Percentiles rank a stretch among this genome's conserved stretches.
These are phyloP conservation scores for Pseudogymnoascus sp. DNA, from an alignment of 2,329 filamentous ascomycete genomes.

Conservation along the genomic window DNA sequence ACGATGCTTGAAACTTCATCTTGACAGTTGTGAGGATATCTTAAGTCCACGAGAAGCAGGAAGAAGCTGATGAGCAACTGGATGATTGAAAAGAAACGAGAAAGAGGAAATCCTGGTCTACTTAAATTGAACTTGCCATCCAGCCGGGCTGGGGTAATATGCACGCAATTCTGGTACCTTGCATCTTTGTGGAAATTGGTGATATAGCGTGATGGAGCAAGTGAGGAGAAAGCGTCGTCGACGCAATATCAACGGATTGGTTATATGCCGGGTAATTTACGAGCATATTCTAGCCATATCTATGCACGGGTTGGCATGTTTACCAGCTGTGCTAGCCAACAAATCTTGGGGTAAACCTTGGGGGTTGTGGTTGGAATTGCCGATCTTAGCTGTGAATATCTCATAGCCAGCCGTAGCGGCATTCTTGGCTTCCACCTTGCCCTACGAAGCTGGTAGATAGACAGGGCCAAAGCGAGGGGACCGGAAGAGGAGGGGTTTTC, in stretches of 20 bases:
- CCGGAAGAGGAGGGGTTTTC: slow-evolving; percentile 2
- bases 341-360: background rate
- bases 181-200: slow-evolving; percentile 3
- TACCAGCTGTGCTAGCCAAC: background rate
- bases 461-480: background rate
- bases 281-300: background rate
- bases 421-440: background rate
- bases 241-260: slow-evolving; percentile 1
- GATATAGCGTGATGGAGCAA: slow-evolving; percentile 3
- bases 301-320: background rate
- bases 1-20: slow-evolving; percentile 16
- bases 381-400: background rate
- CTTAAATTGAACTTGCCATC: background rate
- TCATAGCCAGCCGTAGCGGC: background rate
- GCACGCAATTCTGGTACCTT: background rate
- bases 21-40: background rate
- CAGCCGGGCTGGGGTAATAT: background rate
- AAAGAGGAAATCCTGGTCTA: background rate
- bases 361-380: background rate
- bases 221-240: background rate
- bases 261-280: slow-evolving; percentile 7
- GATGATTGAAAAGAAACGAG: background rate
- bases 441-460: background rate
- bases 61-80: background rate
- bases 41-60: background rate